phyloP scores from a whole-genome alignment of 2,329 filamentous ascomycete species.

The Xylariaceae sp. region DNA sequence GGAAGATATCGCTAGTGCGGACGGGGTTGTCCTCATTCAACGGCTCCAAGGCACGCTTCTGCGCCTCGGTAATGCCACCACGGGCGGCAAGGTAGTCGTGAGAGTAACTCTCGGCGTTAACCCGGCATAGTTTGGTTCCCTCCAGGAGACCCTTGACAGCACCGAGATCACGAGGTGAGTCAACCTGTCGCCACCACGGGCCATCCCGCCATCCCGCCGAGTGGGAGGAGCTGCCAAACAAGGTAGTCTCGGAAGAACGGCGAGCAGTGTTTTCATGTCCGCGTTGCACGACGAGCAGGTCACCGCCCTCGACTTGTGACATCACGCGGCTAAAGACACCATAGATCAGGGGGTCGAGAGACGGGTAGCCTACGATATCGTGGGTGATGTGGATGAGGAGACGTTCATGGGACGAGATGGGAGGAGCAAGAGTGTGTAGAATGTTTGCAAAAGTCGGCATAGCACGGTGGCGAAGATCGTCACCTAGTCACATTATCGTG shows the following conservation, averaged over 20 bases:
- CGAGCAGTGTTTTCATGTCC: slow-evolving; percentile 77
- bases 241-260: slow-evolving; percentile 56
- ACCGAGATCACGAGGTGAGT: slow-evolving; percentile 68
- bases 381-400: slow-evolving; percentile 97
- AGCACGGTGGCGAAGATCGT: slow-evolving; percentile 78
- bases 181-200: slow-evolving; percentile 84
- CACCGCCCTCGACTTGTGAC: slow-evolving; percentile 97
- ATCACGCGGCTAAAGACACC: slow-evolving; percentile 90
- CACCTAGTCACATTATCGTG: slow-evolving; percentile 50
- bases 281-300: slow-evolving; percentile 88
- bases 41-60: slow-evolving; percentile 71
- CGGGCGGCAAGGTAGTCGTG: slow-evolving; percentile 73
- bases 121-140: slow-evolving; percentile 85
- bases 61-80: slow-evolving; percentile 76
- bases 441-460: slow-evolving; percentile 93
- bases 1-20: slow-evolving; percentile 87
- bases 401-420: slow-evolving; percentile 93
- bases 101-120: slow-evolving; percentile 82
- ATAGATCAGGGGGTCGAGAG: slow-evolving; percentile 88
- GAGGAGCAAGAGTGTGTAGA: slow-evolving; percentile 89
- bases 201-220: slow-evolving; percentile 76
- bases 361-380: slow-evolving; percentile 90
- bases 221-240: slow-evolving; percentile 41
- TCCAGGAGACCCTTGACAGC: slow-evolving; percentile 75
- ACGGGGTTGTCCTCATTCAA: slow-evolving; percentile 83